Evolutionary conservation across 768 basidiomycete genomes (phyloP), one percentile per base, ranked within the genome.

Genomic region (Xerocomus spinulosus): DNA sequence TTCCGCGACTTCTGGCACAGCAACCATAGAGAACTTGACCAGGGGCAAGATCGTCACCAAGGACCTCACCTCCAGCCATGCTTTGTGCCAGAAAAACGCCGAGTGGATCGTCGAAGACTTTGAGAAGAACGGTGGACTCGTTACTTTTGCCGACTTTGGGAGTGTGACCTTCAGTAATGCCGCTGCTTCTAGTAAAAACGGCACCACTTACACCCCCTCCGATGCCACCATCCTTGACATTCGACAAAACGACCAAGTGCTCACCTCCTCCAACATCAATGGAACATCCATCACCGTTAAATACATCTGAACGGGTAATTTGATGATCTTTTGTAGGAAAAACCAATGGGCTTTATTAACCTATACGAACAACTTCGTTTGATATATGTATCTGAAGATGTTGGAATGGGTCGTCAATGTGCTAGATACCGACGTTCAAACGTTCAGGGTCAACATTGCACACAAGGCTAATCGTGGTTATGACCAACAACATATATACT

Each of bases 71-170:
- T 60, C 61, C n/a, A 23, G 39, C 6, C 44, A 29, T 17, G 44
- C 58, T 29, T 55, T 61, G 32, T 63, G 52, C 25, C 30, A 39
- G 36, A 6, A 43, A 42, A 49, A 51, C 10, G 60, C 52, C 9
- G 60, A 61, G 46, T 61, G 60, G 60, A 60, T 57, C 38, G 45
- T 63, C 5, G 55, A 60, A 12, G 57, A 63, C 49, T 48, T 52
- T 37, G n/a, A 48, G 26, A n/a, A 50, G 14, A 9, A 13, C 23
- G 36, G 44, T 17, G 0, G 1, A 2, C 50, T 39, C 3, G 61
- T 49, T 38, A 34, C 49, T 2, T 37, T 63, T 3, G 47, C 40
- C 18, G n/a, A 63, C 49, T 61, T 59, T 40, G 50, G 61, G 26
- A 60, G 45, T 5, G 51, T 61, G 18, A 45, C 44, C 4, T 62